A percentile compares a stretch with the other conserved stretches of the same genome.
Conservation (phyloP, 225 moss, liverwort and hornwort species). For the Pseudisothecium myosuroides region DNA sequence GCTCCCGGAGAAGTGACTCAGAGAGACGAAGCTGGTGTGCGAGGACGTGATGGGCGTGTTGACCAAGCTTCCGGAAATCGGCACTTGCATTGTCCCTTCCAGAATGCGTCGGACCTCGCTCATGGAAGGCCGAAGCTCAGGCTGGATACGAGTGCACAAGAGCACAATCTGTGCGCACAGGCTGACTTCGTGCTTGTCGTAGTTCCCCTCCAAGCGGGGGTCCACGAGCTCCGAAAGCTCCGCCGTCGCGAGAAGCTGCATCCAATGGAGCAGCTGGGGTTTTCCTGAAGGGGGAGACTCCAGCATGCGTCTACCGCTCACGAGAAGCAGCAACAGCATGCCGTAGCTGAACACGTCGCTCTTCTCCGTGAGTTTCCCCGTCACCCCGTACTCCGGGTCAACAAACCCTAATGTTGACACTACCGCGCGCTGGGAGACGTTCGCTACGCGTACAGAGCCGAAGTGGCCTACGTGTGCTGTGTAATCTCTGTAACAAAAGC, state of each 20-base stretch:
- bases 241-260: constrained; percentile 60
- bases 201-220: constrained; percentile 44
- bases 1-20: constrained; percentile 44
- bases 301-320: constrained; percentile 55
- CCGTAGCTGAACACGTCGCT: constrained; percentile 85
- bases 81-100: constrained; percentile 45
- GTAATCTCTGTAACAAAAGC: constrained; percentile 14
- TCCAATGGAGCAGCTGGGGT: constrained; percentile 48
- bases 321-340: constrained; percentile 56
- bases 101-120: constrained; percentile 55
- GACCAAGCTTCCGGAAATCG: constrained; percentile 31
- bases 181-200: constrained; percentile 65
- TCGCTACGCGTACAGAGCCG: constrained; percentile 46
- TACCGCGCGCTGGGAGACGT: constrained; percentile 28
- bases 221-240: constrained; percentile 65
- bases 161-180: constrained; percentile 63
- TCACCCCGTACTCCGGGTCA: constrained; percentile 59
- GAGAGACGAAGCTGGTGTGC: constrained; percentile 39
- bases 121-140: constrained; percentile 62
- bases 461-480: constrained; percentile 57
- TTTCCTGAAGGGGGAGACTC: constrained; percentile 37
- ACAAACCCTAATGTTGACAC: constrained; percentile 50
- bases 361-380: constrained; percentile 53
- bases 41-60: constrained; percentile 39
- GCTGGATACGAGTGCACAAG: constrained; percentile 60